Percentiles rank a stretch among this genome's conserved stretches.
Conservation (phyloP, 305 asterid species). For the Rubia peregrina region DNA sequence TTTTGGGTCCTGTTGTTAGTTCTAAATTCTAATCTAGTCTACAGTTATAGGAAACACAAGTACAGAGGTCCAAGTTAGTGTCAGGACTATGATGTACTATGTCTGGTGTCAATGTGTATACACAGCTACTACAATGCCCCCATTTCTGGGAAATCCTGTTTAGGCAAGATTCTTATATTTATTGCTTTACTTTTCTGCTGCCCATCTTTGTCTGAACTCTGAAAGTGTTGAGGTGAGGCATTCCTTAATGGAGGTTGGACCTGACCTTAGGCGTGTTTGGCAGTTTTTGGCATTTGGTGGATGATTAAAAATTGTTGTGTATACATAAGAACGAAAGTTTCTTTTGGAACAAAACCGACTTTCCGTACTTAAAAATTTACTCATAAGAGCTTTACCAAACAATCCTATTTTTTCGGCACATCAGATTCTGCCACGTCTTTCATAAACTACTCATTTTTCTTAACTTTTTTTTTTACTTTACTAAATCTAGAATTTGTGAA, state of each 20-base stretch:
- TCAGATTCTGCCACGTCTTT: too few species aligned
- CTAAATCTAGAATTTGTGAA: too few species aligned
- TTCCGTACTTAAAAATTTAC: too few species aligned
- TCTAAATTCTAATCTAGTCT: constrained; percentile 1
- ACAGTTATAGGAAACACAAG: not conserved
- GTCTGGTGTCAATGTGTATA: constrained; percentile 15
- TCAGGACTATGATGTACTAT: not conserved
- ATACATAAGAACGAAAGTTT: too few species aligned
- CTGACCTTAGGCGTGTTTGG: too few species aligned
- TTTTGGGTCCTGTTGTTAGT: not conserved
- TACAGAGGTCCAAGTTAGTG: constrained; percentile 6
- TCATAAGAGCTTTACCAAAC: too few species aligned
- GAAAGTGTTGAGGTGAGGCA: not conserved
- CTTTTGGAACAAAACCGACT: too few species aligned
- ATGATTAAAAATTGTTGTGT: too few species aligned
- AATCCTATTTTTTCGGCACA: too few species aligned
- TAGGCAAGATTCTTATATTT: not conserved
- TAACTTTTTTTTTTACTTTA: too few species aligned
- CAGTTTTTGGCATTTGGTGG: too few species aligned
- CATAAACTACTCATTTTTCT: too few species aligned
- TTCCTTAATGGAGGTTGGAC: not conserved
- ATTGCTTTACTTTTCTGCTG: not conserved
- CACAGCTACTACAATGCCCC: constrained; percentile 3
- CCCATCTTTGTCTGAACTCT: not conserved
- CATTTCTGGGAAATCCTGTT: constrained; percentile 1